Evolutionary conservation across 768 basidiomycete genomes (phyloP).

Genomic region (Pulveroboletus sp.): DNA sequence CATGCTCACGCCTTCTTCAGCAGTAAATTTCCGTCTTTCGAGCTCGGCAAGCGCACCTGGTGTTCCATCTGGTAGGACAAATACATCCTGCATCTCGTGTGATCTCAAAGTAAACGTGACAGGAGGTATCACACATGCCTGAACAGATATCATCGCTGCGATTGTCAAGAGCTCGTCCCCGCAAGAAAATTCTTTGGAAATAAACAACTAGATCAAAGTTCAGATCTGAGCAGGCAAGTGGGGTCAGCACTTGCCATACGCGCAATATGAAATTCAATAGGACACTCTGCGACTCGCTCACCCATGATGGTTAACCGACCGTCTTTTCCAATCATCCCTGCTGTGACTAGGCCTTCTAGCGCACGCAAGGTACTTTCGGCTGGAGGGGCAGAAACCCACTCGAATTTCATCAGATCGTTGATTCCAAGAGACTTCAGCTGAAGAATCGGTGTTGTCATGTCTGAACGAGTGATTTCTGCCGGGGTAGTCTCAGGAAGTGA

Average conservation of each 20-base stretch:
- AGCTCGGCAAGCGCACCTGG: constrained; percentile 86
- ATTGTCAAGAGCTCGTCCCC: constrained; percentile 96
- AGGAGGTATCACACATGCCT: constrained; percentile 44
- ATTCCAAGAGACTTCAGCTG: constrained; percentile 95
- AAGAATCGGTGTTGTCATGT: constrained; percentile 87
- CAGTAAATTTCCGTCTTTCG: constrained; percentile 93
- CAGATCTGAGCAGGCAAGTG: neutral
- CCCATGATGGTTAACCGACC: constrained; percentile 77
- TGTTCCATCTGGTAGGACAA: constrained; percentile 84
- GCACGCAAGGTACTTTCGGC: constrained; percentile 83
- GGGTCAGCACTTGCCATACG: constrained; percentile 66
- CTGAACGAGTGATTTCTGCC: constrained; percentile 88
- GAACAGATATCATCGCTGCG: constrained; percentile 91
- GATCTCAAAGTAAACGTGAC: neutral
- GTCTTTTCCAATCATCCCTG: constrained; percentile 83
- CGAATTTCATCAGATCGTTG: constrained; percentile 93
- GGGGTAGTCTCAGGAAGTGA: constrained; percentile 67
- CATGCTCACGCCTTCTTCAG: constrained; percentile 88
- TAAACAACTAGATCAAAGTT: constrained; percentile 62
- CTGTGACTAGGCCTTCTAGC: constrained; percentile 74
- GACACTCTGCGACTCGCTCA: constrained; percentile 88
- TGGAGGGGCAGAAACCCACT: constrained; percentile 90
- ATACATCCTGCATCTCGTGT: constrained; percentile 64
- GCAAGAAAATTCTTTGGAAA: constrained; percentile 80
- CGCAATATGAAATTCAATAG: constrained; percentile 90